Base-by-base conservation (phyloP, 345 rosid genomes). In the Populus deltoides region DNA sequence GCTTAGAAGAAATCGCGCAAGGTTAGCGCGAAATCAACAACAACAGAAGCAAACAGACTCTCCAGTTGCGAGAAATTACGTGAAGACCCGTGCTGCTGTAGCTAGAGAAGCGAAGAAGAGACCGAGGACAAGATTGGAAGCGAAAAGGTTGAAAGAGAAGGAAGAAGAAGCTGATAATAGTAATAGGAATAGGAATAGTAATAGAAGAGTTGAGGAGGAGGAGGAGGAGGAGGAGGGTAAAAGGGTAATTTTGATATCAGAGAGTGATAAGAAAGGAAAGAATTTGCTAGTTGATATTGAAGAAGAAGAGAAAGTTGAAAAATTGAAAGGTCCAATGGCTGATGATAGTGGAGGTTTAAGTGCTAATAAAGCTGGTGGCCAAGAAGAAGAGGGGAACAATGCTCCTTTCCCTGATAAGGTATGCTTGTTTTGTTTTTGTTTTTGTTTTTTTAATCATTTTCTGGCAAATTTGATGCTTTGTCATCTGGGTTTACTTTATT, bases 101-200 rank as follows among this genome's bases (percentile, higher is more conserved):
- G 85, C 86, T 6, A 80, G 83, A 65, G 78, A 77, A 25, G 55
- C 49, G 72, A 33, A 33, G 47, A 61, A 61, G 71, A 81, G 78
- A 71, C 93, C 93, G 66, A 85, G 91, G 85, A 88, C 91, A 43
- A 86, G 92, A 75, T 87, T 89, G 81, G 90, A 89, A 29, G 83
- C 85, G 0, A 85, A 77, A 57, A 87, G 75, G 36, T 78, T 87
- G 81, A 73, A 59, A 43, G 79, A 79, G 68, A 85, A 86, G 72
- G 87, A 83, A 45, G 79, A 80, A 66, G 78, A 82, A 87, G 81
- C 83, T 70, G 79, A 85, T 79, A 85, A 39, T 43, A 43, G 35
- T 49, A 27, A 68, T 45, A 41, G 51, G 9, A 9, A 13, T 20
- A 69, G 7, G 24, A 68, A 15, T 22, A 69, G 7, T 9, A 69